phyloP scores from a whole-genome alignment of 1,139 yeast species.

The Magnusiomyces sp. region DNA sequence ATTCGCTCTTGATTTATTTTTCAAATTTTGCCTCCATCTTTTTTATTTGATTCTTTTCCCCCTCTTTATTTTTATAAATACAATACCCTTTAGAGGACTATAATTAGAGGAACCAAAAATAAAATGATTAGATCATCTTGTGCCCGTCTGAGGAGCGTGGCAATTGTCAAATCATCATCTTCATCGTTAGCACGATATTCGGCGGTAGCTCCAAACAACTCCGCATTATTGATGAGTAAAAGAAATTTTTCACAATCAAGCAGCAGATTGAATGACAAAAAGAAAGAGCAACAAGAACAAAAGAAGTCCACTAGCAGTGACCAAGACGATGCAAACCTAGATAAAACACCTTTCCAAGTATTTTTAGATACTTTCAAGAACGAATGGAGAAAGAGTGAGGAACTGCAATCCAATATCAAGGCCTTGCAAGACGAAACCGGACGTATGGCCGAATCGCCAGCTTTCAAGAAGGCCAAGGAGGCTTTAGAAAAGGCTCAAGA shows the following conservation, averaged over 20 bases:
- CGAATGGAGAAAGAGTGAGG: conserved; percentile 87
- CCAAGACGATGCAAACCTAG: conserved; percentile 15
- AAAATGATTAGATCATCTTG: too few species aligned
- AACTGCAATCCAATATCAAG: conserved; percentile 85
- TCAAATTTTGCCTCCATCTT: too few species aligned
- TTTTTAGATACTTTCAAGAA: conserved; percentile 84
- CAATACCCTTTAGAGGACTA: too few species aligned
- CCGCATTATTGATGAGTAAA: neutral
- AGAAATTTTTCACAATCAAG: neutral
- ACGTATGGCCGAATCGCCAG: conserved; percentile 86
- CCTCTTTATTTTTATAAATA: too few species aligned
- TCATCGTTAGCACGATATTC: neutral
- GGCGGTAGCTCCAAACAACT: neutral
- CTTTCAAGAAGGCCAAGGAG: conserved; percentile 86
- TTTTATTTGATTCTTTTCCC: too few species aligned
- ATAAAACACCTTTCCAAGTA: conserved; percentile 79
- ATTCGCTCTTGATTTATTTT: too few species aligned
- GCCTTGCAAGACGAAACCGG: conserved; percentile 97
- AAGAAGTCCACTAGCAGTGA: conserved; percentile 9
- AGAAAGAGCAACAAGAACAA: conserved; percentile 9
- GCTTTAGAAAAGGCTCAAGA: conserved; percentile 68
- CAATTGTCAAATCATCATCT: neutral
- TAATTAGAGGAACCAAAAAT: too few species aligned
- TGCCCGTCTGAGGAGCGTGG: neutral
- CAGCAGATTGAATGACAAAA: conserved; percentile 2